Evolutionary conservation across 1,139 yeast species (phyloP), one percentile per base, ranked within the genome.

Genomic region (Saccharomyces hybrid): DNA sequence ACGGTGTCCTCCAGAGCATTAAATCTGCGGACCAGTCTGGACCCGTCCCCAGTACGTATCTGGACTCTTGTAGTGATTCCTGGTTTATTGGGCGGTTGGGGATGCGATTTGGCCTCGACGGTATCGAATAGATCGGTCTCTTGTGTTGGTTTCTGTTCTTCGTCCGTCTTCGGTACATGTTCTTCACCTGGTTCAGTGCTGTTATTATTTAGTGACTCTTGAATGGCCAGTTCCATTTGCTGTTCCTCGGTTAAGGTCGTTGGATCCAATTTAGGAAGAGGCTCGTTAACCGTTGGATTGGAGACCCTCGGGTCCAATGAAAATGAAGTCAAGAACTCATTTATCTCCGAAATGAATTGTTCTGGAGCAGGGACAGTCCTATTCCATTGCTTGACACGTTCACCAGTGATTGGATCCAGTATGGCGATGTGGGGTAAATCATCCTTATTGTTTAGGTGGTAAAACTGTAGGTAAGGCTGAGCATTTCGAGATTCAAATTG

Each of bases 331-430:
- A 91, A 73, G 67, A 86, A 86, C 23, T 77, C 77, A 32, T 79
- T 76, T 1, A 83, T 79, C 49, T 84, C 86, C 47, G 78, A 77
- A 19, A 84, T 67, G 82, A 93, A 91, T 13, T 72, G 75, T 8
- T 72, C 71, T 0, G 78, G 75, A 41, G 73, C 72, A 0, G 95
- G 95, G 1, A 83, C 84, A 13, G 82, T 82, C 6, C 62, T 56
- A 50, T 78, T 79, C 96, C 97, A 91, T 57, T 76, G 77, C 61
- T 79, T 78, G 54, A 89, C 79, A 57, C 96, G 77, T 70, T 93
- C 99, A 13, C 98, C 98, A 0, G 99, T 93, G 67, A 91, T 81
- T 1, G 99, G 97, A 67, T 95, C 99, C 54, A 95, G 70, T 47
- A 95, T 88, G 2, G 97, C 89, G 47, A 95, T 83, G 68, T 93